Base-by-base conservation (phyloP, 208 protist species). In the Wallacemonas rigidus region DNA sequence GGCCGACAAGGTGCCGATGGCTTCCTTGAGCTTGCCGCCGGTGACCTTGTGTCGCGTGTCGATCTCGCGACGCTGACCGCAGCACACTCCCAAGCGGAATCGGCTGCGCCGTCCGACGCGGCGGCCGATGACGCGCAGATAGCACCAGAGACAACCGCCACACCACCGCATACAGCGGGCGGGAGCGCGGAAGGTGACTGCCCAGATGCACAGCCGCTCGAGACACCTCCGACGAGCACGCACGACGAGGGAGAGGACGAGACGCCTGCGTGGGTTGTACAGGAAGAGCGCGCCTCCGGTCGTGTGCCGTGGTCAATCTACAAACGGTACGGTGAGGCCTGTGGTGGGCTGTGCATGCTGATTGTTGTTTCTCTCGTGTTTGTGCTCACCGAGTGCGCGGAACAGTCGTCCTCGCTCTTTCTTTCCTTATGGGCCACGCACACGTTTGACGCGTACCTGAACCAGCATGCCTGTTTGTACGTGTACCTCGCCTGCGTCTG, bases 361-460 rank as follows among this genome's bases (percentile, higher is more conserved):
- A 17, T 45, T 36, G 14, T 69, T 5, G 26, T 92, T 0, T 2
- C 87, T 8, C 7, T 82, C 1, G 15, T 93, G 8, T 92, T 84
- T 38, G 17, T 81, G 9, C 2, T 88, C 1, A 81, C 76, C 2
- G 87, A 96, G 80, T 35, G 61, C 12, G 5, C 86, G 3, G 26
- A 77, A 39, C 51, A 79, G 2, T 71, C 74, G 0, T 56, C 56
- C 12, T 69, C 71, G 40, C 56, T 87, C 9, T 97, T 83, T 86
- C 85, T 96, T n/a, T 83, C 85, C 11, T 76, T 88, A 36, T 96
- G 91, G 91, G 77, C 83, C 5, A 48, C 51, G 12, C 48, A 64
- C n/a, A 26, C 8, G 39, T 38, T 83, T 15, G 63, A 40, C 0
- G 67, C 1, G 45, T 67, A 1, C 36, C 51, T 36, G 54, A 58